These are phyloP conservation scores for Aspergillus nanangensis DNA, from an alignment of 495 filamentous ascomycete species.

Conservation along the genomic window DNA sequence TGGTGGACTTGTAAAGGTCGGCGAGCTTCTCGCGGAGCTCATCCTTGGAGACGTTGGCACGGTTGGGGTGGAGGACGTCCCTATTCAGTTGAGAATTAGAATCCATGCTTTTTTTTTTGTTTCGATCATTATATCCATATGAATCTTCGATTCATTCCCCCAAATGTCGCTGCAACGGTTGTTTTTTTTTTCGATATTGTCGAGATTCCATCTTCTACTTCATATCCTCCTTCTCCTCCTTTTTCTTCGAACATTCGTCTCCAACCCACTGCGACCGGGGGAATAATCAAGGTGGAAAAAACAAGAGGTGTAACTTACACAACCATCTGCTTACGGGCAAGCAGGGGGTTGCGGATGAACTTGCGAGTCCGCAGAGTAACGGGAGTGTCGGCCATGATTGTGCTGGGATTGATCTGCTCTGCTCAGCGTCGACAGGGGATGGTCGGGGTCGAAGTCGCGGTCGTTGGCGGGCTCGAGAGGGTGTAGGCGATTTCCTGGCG, in stretches of 20 bases:
- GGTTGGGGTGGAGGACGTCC: conserved; percentile 98
- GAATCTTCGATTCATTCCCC: too few relatives aligned
- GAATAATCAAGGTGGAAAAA: conserved; percentile 7
- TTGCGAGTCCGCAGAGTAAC: conserved; percentile 99
- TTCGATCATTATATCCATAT: too few relatives aligned
- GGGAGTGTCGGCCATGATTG: conserved; percentile 84
- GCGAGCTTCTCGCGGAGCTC: conserved; percentile 93
- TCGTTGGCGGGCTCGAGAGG: conserved; percentile 20
- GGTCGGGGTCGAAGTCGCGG: conserved; percentile 23
- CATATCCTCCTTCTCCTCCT: too few relatives aligned
- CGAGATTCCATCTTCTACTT: too few relatives aligned
- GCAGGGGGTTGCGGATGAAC: conserved; percentile 99
- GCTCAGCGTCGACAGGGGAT: too few relatives aligned
- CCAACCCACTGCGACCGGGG: too few relatives aligned
- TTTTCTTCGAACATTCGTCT: too few relatives aligned
- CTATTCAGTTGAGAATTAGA: conserved; percentile 45
- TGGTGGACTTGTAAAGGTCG: conserved; percentile 93
- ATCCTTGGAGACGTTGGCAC: conserved; percentile 97
- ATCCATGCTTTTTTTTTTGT: not conserved
- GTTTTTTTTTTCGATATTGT: too few relatives aligned
- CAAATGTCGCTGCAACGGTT: too few relatives aligned
- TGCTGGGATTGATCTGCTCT: conserved; percentile 34
- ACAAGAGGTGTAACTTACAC: conserved; percentile 85
- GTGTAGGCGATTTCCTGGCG: conserved; percentile 1
- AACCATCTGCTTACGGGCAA: conserved; percentile 99